phyloP scores from a whole-genome alignment of 2,329 filamentous ascomycete species.

The Phoma herbarum region DNA sequence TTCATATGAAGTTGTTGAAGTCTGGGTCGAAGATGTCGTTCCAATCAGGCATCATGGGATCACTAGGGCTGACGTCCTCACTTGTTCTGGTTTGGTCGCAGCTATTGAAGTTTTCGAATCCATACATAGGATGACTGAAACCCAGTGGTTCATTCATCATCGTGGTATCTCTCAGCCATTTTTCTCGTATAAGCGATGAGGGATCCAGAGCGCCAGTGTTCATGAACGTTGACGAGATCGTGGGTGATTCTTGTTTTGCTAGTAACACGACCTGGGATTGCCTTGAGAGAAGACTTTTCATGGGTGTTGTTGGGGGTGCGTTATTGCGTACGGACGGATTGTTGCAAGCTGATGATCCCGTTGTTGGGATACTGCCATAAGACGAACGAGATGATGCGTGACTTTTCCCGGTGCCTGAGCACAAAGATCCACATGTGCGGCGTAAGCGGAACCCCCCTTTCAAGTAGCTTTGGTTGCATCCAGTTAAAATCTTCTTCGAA shows the following conservation, averaged over 20 bases:
- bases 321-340: conserved; percentile 44
- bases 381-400: conserved; percentile 52
- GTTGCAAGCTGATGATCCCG: conserved; percentile 42
- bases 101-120: conserved; percentile 41
- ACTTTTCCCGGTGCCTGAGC: conserved; percentile 65
- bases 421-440: conserved; percentile 63
- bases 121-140: conserved; percentile 47
- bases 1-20: conserved; percentile 50
- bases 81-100: conserved; percentile 48
- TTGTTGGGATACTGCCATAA: conserved; percentile 50
- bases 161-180: conserved; percentile 47
- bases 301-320: conserved; percentile 50
- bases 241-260: conserved; percentile 42
- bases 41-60: conserved; percentile 49
- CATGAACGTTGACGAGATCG: conserved; percentile 43
- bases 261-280: conserved; percentile 44
- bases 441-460: conserved; percentile 60
- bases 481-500: conserved; percentile 68
- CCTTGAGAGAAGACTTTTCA: conserved; percentile 49
- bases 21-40: conserved; percentile 47
- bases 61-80: conserved; percentile 40
- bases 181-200: conserved; percentile 36
- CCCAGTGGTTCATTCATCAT: conserved; percentile 51
- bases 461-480: conserved; percentile 64
- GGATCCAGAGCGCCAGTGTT: conserved; percentile 43